Base-by-base conservation (phyloP, 805 yeast species). In the Starmerella potacharoeniae region DNA sequence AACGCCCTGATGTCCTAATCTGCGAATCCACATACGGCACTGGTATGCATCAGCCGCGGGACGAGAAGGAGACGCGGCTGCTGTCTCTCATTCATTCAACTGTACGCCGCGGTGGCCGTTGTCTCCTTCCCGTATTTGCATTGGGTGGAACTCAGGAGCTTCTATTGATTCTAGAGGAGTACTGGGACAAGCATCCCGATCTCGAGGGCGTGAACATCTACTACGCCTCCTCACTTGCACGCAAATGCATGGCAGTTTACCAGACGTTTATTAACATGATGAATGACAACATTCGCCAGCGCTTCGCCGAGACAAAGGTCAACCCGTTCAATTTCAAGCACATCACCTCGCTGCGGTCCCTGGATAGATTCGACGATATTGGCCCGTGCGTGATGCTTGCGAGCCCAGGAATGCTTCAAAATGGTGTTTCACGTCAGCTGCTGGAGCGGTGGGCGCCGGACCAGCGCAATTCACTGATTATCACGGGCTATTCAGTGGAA, bases 391-490 rank as follows among this genome's bases (percentile, higher is more conserved):
- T 93, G 22, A 90, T 93, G 70, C 79, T 93, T 37, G 98, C 98
- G 0, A 82, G 95, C 46, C 99, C 99, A 0, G 99, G 99, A 67
- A 93, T 93, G 99, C 74, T 93, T 49, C 98, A 91, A 68, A 90
- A 86, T 67, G 99, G 99, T 58, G 83, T 90, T 3, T 88, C 97
- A 0, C 76, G 99, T 62, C 93, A 86, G 62, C 74, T 93, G 22
- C 75, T 93, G 33, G 99, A 93, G 66, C 80, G 84, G 68, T 93
- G 99, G 99, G 90, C 95, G 5, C 98, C 99, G 0, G 97, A 93
- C 64, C 85, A 95, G 3, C 84, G 87, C 65, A 93, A 93, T 64
- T 75, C 95, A 2, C 82, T 89, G 30, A 78, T 93, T 28, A 70
- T 93, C 67, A 93, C 99, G 0, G 99, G 99, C 73, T 93, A 93